A percentile compares a stretch with the other conserved stretches of the same genome.
Conservation (phyloP, 2,329 filamentous ascomycete genomes). For the Hortaea werneckii region DNA sequence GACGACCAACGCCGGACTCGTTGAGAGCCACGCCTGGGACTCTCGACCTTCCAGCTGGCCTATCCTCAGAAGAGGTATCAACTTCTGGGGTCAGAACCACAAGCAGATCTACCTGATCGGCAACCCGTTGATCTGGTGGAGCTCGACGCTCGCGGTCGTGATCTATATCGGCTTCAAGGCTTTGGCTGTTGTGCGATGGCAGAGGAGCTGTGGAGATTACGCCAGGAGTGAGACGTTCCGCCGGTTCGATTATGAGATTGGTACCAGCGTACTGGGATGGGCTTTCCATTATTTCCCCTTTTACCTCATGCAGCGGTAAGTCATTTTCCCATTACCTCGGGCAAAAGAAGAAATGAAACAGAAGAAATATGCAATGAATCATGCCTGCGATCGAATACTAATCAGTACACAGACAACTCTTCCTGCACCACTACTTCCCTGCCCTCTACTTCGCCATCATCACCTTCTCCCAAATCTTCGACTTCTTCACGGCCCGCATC, state of each 20-base stretch:
- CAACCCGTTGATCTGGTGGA: conserved; percentile 93
- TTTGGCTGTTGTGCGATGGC: conserved; percentile 81
- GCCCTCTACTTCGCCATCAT: conserved; percentile 93
- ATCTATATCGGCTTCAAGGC: conserved; percentile 79
- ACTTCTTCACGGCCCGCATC: conserved; percentile 71
- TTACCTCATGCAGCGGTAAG: conserved; percentile 77
- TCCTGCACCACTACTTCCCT: conserved; percentile 97
- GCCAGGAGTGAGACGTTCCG: conserved; percentile 65
- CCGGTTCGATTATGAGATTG: conserved; percentile 95
- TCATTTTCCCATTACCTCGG: not conserved
- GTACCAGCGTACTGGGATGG: conserved; percentile 84
- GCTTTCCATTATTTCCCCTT: conserved; percentile 98
- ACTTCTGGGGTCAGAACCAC: conserved; percentile 94
- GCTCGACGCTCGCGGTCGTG: conserved; percentile 65
- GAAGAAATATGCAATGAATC: too few species aligned
- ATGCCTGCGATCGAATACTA: too few species aligned
- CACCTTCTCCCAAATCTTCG: conserved; percentile 77
- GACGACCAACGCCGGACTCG: conserved; percentile 91
- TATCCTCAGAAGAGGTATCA: conserved; percentile 84
- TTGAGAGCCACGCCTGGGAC: conserved; percentile 96
- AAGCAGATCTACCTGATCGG: conserved; percentile 95
- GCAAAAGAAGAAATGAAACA: too few species aligned
- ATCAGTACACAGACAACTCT: conserved; percentile 54
- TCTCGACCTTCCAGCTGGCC: conserved; percentile 92
- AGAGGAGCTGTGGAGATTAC: conserved; percentile 86